Conservation (phyloP, 371 early-diverging fungal species). For the Massospora cicadina region DNA sequence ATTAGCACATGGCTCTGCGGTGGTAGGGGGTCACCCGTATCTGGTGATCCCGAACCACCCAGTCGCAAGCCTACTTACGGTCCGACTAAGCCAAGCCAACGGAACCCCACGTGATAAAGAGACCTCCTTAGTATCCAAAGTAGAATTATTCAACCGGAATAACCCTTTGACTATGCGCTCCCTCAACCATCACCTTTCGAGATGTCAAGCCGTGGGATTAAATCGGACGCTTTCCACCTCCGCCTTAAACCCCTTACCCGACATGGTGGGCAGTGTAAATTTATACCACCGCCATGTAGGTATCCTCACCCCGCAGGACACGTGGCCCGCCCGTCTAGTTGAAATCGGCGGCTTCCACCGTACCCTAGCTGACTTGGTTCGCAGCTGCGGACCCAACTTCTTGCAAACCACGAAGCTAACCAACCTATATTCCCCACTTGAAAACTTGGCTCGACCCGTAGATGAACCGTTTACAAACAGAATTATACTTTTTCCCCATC, state of each 20-base stretch:
- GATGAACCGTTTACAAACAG: not conserved
- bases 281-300: not conserved
- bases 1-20: too few species aligned
- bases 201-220: too few species aligned
- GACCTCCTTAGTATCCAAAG: too few species aligned
- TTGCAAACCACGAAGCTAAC: not conserved
- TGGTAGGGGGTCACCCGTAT: too few species aligned
- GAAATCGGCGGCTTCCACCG: not conserved
- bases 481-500: slow-evolving; percentile 1
- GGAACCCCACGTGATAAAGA: too few species aligned
- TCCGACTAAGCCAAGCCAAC: too few species aligned
- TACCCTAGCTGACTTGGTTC: not conserved
- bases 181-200: too few species aligned
- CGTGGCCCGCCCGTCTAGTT: not conserved
- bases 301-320: not conserved
- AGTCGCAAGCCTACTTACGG: too few species aligned
- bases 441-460: not conserved
- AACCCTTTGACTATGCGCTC: too few species aligned
- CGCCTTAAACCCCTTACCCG: not conserved
- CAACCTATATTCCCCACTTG: not conserved
- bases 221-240: not conserved
- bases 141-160: too few species aligned
- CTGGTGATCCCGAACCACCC: too few species aligned
- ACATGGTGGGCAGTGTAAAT: not conserved
- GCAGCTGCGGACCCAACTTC: too few species aligned